Base-by-base conservation (phyloP, 108 stramenopile genomes). In the Conticribra guillardii region DNA sequence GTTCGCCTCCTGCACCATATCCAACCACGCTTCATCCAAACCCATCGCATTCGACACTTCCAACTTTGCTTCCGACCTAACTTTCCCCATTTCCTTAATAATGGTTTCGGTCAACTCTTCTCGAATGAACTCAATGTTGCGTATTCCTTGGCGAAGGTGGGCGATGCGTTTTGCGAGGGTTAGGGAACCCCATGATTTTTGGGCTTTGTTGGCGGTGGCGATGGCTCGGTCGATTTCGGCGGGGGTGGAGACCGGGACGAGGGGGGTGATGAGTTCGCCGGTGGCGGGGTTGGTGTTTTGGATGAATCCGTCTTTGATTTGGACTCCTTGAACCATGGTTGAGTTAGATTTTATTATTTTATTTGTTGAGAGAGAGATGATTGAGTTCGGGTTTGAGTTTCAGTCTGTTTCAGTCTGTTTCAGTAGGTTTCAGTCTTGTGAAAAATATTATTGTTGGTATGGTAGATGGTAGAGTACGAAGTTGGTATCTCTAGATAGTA, bases 31-130 rank as follows among this genome's bases (percentile, higher is more conserved):
- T 54, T 50, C 87, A 49, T 89, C 82, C 44, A 90, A 71, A 16
- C 66, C 82, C 16, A 85, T 32, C 3, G 89, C 82, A 26, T 63
- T 78, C 16, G 84, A 78, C 66, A 95, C 57, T 64, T 97, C 92
- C 50, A 69, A 76, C 33, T 77, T 63, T n/a, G 90, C 85, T 80
- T 97, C 96, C 11, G 65, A 24, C 3, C 86, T 47, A 0, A 92
- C 78, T 33, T 94, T 93, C 0, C 94, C 96, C 87, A 89, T 96
- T 69, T 97, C 89, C 64, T 76, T 58, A 59, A 83, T 61, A 60
- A 87, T 82, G 57, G 74, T 69, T 54, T 75, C 46, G 61, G 74
- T 28, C 59, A 80, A 26, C 69, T 84, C 59, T 64, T 82, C 55
- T 68, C 72, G 67, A 16, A 70, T 61, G 2, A 34, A 33, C 22